Base-by-base conservation (phyloP, 2,329 filamentous ascomycete species). In the Samsoniella hepiali region DNA sequence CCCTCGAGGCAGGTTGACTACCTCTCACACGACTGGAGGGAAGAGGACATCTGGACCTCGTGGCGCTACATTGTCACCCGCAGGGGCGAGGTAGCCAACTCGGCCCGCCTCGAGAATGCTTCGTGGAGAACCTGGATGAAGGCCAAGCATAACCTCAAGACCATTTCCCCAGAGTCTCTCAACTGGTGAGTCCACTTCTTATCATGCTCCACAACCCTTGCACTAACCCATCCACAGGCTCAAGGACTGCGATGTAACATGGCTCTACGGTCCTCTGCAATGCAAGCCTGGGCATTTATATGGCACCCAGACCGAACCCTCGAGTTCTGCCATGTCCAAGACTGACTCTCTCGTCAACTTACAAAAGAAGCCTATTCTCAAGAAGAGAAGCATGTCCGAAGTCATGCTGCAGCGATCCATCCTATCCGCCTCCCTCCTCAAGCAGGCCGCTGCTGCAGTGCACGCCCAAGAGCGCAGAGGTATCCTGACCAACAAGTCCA, bases 101-200 rank as follows among this genome's bases (percentile, higher is more conserved):
- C 90, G 42, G 88, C 88, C 40, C 84, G 95, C 57, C 77, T 98
- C 36, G 95, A 98, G 76, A 98, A 99, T 76, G 95, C 95, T 3
- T 97, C 93, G 0, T 99, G 95, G 95, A 85, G 95, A 73, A 95
- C 93, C 1, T 98, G 95, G 95, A 90, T 91, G 73, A 98, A 98
- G 77, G 84, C 90, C 56, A 96, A 96, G 77, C 90, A 96, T 75
- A 87, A 90, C 47, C 81, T 98, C 56, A 89, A 87, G 73, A 98
- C 94, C 0, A 87, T 98, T 29, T 93, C 92, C 8, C 93, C 95
- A 3, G 93, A 97, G 76, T 91, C 89, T 2, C 81, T 99, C 63
- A 97, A 98, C 77, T 99, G 95, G 94, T 96, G 77, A 71, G 87
- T 81, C 5, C 7, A 49, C 36, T 15, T 15, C 11, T 5, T 22